phyloP scores from a whole-genome alignment of 768 basidiomycete species.

The Pleurotus djamor region DNA sequence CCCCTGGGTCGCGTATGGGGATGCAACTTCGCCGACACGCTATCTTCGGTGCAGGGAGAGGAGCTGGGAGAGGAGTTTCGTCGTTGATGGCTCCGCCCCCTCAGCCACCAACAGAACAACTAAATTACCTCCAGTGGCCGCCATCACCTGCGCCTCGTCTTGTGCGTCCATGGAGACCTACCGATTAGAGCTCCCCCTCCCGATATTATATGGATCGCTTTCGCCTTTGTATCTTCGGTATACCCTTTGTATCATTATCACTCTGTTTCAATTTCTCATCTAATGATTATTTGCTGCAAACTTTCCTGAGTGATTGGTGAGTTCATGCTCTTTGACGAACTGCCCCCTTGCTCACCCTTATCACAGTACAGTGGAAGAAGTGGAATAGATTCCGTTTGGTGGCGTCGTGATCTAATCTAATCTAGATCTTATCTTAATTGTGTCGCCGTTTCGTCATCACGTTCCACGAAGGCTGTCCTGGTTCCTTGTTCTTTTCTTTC shows the following conservation, averaged over 20 bases:
- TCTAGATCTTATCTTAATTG: not conserved
- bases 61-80: conserved; percentile 25
- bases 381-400: too few relatives aligned
- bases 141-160: conserved; percentile 36
- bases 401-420: conserved; percentile 1
- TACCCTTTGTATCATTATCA: conserved; percentile 10
- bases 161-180: conserved; percentile 43
- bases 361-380: too few relatives aligned
- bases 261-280: too few relatives aligned
- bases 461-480: not conserved
- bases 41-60: conserved; percentile 48
- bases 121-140: conserved; percentile 36
- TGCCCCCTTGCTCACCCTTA: too few relatives aligned
- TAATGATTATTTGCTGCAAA: too few relatives aligned
- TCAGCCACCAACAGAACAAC: conserved; percentile 27
- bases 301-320: not conserved
- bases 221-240: conserved; percentile 8
- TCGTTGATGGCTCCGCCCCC: conserved; percentile 25
- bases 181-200: too few relatives aligned
- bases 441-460: not conserved
- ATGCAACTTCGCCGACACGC: conserved; percentile 52
- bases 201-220: not conserved
- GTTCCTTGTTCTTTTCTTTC: not conserved
- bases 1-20: conserved; percentile 49
- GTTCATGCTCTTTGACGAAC: not conserved